Evolutionary conservation across 352 stramenopile genomes (phyloP).

Genomic region (Thalassiosira pacifica): DNA sequence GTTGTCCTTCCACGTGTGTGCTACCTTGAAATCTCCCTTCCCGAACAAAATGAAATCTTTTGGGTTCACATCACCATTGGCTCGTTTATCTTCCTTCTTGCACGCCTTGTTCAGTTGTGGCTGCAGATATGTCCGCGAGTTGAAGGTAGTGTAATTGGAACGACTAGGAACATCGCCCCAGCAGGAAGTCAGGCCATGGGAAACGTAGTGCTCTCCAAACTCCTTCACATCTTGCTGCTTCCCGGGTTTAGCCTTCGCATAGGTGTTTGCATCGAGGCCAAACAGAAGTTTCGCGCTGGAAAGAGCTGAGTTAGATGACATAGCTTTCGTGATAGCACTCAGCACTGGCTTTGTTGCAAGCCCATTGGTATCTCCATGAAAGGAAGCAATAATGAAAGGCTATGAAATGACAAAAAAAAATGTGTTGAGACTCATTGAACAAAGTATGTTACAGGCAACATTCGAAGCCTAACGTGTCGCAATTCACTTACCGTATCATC

Average conservation of each 20-base stretch:
- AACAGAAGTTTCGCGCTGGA: conserved; percentile 84
- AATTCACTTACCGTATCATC: no score
- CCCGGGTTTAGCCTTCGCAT: conserved; percentile 83
- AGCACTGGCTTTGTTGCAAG: conserved; percentile 88
- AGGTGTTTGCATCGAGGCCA: conserved; percentile 90
- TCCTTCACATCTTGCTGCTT: conserved; percentile 88
- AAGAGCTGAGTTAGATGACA: conserved; percentile 65
- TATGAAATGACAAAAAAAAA: no score
- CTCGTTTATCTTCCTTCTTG: conserved; percentile 76
- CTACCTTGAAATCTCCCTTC: conserved; percentile 71
- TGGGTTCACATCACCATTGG: conserved; percentile 85
- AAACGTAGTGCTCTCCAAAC: conserved; percentile 80
- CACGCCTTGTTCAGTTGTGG: conserved; percentile 87
- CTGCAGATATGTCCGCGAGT: conserved; percentile 86
- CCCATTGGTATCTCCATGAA: conserved; percentile 91
- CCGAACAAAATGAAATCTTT: conserved; percentile 88
- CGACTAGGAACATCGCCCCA: conserved; percentile 86
- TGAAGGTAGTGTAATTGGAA: conserved; percentile 89
- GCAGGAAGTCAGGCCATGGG: conserved; percentile 82
- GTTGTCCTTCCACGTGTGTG: conserved; percentile 83
- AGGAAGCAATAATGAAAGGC: conserved; percentile 86
- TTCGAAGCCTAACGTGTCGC: no score
- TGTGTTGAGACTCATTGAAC: no score
- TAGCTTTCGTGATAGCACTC: conserved; percentile 80
- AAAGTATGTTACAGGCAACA: no score